phyloP scores from a whole-genome alignment of 805 yeast genomes.

The Metschnikowia colocasiae region DNA sequence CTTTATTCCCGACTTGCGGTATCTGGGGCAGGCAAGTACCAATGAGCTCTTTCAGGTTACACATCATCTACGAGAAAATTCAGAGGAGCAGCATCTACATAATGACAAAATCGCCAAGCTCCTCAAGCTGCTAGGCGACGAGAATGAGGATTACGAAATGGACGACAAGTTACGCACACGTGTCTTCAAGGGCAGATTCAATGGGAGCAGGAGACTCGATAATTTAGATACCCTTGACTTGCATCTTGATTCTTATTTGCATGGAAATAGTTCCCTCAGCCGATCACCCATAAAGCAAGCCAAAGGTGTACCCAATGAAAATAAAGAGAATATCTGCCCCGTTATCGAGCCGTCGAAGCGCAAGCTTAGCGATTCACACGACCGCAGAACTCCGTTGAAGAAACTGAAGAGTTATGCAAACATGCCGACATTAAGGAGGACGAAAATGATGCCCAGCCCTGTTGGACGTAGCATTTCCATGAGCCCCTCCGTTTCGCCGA shows the following conservation, averaged over 20 bases:
- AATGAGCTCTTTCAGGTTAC: constrained; percentile 35
- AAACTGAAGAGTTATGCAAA: constrained; percentile 12
- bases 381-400: constrained; percentile 7
- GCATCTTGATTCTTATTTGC: constrained; percentile 18
- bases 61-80: constrained; percentile 20
- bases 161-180: constrained; percentile 20
- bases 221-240: constrained; percentile 17
- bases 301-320: constrained; percentile 9
- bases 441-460: constrained; percentile 19
- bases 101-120: constrained; percentile 38
- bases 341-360: constrained; percentile 27
- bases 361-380: constrained; percentile 15
- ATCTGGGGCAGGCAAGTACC: constrained; percentile 15
- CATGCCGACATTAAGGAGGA: constrained; percentile 29
- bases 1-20: constrained; percentile 15
- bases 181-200: constrained; percentile 21
- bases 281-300: constrained; percentile 15
- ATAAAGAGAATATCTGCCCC: constrained; percentile 33
- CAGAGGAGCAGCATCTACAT: constrained; percentile 20
- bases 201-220: constrained; percentile 10
- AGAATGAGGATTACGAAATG: constrained; percentile 23
- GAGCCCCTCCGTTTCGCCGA: constrained; percentile 28
- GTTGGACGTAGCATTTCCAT: background rate
- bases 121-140: constrained; percentile 29
- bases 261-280: constrained; percentile 9